Conservation (phyloP, 768 basidiomycete genomes). For the Zangia roseola region DNA sequence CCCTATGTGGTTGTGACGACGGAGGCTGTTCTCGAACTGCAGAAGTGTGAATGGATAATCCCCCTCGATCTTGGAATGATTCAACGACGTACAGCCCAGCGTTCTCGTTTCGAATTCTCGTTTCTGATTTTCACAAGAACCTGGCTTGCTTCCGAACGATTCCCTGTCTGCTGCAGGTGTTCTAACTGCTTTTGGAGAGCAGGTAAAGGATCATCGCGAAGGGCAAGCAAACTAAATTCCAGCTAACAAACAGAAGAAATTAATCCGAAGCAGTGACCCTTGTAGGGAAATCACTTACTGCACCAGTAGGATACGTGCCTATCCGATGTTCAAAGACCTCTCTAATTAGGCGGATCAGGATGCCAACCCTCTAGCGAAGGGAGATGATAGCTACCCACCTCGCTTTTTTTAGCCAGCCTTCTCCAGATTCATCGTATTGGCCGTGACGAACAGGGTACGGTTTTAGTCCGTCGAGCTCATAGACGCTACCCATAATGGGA, state of each 20-base stretch:
- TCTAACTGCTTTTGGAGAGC: constrained; percentile 58
- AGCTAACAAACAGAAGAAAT: constrained; percentile 46
- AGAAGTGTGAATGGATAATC: constrained; percentile 8
- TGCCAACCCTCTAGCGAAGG: too few species aligned
- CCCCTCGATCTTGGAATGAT: background rate
- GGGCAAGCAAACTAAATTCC: constrained; percentile 88
- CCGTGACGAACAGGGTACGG: constrained; percentile 78
- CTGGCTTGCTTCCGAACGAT: constrained; percentile 48
- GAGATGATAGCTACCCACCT: constrained; percentile 44
- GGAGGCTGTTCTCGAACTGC: constrained; percentile 85
- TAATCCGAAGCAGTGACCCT: constrained; percentile 1
- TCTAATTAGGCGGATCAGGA: constrained; percentile 41
- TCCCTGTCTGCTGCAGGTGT: constrained; percentile 42
- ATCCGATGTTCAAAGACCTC: constrained; percentile 88
- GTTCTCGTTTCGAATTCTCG: constrained; percentile 72
- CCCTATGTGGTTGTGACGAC: constrained; percentile 85
- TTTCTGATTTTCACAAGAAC: constrained; percentile 55
- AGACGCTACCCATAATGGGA: constrained; percentile 78
- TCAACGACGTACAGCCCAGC: constrained; percentile 69
- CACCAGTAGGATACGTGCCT: constrained; percentile 83
- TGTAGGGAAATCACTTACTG: constrained; percentile 51
- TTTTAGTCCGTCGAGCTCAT: constrained; percentile 93
- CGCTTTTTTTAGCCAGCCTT: constrained; percentile 84
- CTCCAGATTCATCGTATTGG: constrained; percentile 58
- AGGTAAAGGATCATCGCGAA: constrained; percentile 81